phyloP scores from a whole-genome alignment of 441 rosid species.

The Populus trichocarpa region DNA sequence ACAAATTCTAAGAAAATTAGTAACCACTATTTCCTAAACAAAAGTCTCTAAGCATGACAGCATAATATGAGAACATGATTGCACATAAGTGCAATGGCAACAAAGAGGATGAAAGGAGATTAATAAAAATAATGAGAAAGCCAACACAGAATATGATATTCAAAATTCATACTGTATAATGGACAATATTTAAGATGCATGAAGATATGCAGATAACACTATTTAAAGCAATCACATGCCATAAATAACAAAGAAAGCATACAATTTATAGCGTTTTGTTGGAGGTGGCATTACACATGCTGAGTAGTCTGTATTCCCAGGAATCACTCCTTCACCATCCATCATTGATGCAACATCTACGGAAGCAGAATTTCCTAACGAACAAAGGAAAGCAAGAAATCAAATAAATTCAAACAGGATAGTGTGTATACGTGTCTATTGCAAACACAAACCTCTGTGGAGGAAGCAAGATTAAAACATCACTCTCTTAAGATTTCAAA shows the following conservation, averaged over 20 bases:
- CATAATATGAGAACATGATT: not conserved
- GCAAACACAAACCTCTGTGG: slow-evolving; percentile 2
- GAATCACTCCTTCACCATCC: slow-evolving; percentile 36
- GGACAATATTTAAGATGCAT: not conserved
- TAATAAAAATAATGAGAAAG: not conserved
- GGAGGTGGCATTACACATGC: slow-evolving; percentile 40
- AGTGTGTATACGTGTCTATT: not conserved
- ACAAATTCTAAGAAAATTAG: not conserved
- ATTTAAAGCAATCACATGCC: slow-evolving; percentile 18
- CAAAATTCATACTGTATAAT: not conserved
- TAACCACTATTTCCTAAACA: not conserved
- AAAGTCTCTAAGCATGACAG: not conserved
- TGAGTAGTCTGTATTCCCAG: slow-evolving; percentile 32
- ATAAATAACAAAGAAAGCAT: slow-evolving; percentile 27
- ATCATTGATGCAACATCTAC: slow-evolving; percentile 23
- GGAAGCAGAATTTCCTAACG: slow-evolving; percentile 34
- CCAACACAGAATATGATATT: not conserved
- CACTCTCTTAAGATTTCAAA: not conserved
- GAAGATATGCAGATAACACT: slow-evolving; percentile 13
- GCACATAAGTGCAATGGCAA: not conserved
- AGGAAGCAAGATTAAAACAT: not conserved
- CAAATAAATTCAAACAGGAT: slow-evolving; percentile 12
- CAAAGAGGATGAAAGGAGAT: not conserved
- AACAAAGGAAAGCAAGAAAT: slow-evolving; percentile 20
- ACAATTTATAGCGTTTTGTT: slow-evolving; percentile 53